Evolutionary conservation across 371 early-diverging fungal genomes (phyloP).

Genomic region (Capniomyces stellatus): DNA sequence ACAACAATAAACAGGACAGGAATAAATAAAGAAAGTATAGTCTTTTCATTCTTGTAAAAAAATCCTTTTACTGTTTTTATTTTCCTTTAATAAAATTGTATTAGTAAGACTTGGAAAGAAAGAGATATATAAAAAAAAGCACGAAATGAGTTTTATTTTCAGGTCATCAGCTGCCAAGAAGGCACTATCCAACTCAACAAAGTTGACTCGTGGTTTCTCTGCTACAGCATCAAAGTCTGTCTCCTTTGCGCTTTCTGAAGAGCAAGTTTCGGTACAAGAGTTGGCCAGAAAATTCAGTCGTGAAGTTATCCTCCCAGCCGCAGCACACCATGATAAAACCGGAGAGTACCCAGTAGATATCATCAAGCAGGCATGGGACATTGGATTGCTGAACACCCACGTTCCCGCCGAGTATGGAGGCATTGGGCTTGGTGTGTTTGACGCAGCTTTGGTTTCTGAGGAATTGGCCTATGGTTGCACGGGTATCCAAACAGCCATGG

Average conservation of each 20-base stretch:
- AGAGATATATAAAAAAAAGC: no score
- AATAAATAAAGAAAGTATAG: no score
- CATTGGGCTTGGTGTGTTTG: slow-evolving; percentile 59
- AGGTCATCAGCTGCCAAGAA: not conserved
- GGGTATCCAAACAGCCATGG: slow-evolving; percentile 93
- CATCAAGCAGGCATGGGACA: slow-evolving; percentile 90
- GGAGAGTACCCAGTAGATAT: slow-evolving; percentile 84
- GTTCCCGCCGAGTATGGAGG: slow-evolving; percentile 79
- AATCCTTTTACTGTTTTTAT: no score
- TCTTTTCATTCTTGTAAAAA: no score
- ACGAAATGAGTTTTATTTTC: not conserved
- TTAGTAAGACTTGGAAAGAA: no score
- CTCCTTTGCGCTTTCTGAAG: slow-evolving; percentile 53
- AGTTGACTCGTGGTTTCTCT: not conserved
- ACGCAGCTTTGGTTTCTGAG: slow-evolving; percentile 63
- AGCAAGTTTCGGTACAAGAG: slow-evolving; percentile 73
- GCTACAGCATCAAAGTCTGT: slow-evolving; percentile 6
- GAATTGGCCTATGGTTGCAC: slow-evolving; percentile 90
- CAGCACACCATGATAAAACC: slow-evolving; percentile 82
- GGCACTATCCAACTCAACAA: not conserved
- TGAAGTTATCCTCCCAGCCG: slow-evolving; percentile 84
- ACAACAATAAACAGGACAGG: no score
- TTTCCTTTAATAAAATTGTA: no score
- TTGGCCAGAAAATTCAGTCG: slow-evolving; percentile 82
- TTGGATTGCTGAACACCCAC: slow-evolving; percentile 86